Conservation (phyloP, 805 yeast species). For the Metschnikowia vanudenii region DNA sequence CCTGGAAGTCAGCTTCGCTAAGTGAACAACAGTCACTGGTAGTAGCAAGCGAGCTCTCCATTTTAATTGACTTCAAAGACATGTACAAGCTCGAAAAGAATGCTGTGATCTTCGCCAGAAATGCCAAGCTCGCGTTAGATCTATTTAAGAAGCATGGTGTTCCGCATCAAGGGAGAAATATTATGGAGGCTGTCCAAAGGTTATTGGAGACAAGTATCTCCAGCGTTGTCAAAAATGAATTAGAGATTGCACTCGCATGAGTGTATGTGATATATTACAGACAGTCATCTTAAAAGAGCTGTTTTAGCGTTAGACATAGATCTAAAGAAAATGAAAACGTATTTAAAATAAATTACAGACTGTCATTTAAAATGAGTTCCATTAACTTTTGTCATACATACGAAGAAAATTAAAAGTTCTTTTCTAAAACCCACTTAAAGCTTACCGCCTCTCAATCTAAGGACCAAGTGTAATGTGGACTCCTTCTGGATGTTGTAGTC, state of each 20-base stretch:
- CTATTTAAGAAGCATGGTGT: slow-evolving; percentile 18
- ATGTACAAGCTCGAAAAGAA: slow-evolving; percentile 23
- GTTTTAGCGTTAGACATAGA: too few species aligned
- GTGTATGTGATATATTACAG: too few species aligned
- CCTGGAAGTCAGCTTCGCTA: slow-evolving; percentile 1
- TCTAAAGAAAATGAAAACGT: too few species aligned
- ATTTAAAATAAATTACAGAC: too few species aligned
- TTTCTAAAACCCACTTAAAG: slow-evolving; percentile 36
- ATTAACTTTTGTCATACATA: neutral
- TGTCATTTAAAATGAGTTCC: too few species aligned
- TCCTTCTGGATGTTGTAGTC: slow-evolving; percentile 99
- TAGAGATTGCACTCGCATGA: slow-evolving; percentile 10
- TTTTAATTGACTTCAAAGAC: slow-evolving; percentile 22
- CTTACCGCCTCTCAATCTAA: slow-evolving; percentile 85
- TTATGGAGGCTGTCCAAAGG: slow-evolving; percentile 16
- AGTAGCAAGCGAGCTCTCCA: slow-evolving; percentile 9
- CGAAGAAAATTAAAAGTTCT: neutral
- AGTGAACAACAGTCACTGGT: neutral
- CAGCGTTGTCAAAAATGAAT: slow-evolving; percentile 20
- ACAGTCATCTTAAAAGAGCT: too few species aligned
- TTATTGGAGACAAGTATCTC: slow-evolving; percentile 22
- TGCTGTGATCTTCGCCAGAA: slow-evolving; percentile 43
- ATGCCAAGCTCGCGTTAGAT: slow-evolving; percentile 23
- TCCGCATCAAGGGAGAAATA: slow-evolving; percentile 12
- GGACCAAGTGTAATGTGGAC: slow-evolving; percentile 92